Evolutionary conservation across 2,329 filamentous ascomycete genomes (phyloP).

Genomic region (Apiospora rasikravindrae): DNA sequence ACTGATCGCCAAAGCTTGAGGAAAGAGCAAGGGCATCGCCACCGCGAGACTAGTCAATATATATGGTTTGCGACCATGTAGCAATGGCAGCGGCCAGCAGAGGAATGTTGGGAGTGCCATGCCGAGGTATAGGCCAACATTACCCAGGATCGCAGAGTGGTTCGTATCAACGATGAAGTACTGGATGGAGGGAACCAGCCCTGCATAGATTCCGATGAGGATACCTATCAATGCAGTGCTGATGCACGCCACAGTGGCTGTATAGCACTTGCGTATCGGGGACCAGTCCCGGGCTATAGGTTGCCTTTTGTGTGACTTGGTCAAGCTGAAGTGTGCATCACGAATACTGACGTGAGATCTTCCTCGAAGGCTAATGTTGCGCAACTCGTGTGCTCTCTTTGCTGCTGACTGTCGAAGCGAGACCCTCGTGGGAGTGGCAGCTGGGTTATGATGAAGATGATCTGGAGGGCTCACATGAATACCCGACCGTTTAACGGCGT

Average conservation of each 20-base stretch:
- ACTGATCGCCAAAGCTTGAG: conserved; percentile 72
- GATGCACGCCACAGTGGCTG: conserved; percentile 71
- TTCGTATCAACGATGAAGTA: conserved; percentile 74
- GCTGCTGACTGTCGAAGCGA: conserved; percentile 21
- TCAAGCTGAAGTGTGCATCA: conserved; percentile 56
- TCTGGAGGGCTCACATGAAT: conserved; percentile 17
- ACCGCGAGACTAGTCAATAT: conserved; percentile 71
- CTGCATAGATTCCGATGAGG: conserved; percentile 77
- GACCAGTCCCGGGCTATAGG: conserved; percentile 78
- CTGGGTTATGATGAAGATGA: background rate
- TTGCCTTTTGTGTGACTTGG: conserved; percentile 61
- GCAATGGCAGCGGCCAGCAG: conserved; percentile 74
- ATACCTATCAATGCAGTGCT: conserved; percentile 75
- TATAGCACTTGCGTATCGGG: conserved; percentile 68
- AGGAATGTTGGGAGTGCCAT: conserved; percentile 73
- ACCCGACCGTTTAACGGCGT: conserved; percentile 15
- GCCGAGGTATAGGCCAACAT: conserved; percentile 74
- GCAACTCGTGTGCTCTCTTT: conserved; percentile 31
- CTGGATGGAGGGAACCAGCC: conserved; percentile 79
- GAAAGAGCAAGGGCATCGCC: conserved; percentile 75
- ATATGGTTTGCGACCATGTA: conserved; percentile 80
- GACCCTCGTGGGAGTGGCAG: background rate
- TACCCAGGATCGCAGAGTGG: conserved; percentile 73
- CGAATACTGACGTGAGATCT: conserved; percentile 60
- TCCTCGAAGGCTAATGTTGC: conserved; percentile 50